Percentiles rank a stretch among this genome's conserved stretches.
These are phyloP conservation scores for Colletotrichum tofieldiae DNA, from an alignment of 2,329 filamentous ascomycete species.

Conservation along the genomic window DNA sequence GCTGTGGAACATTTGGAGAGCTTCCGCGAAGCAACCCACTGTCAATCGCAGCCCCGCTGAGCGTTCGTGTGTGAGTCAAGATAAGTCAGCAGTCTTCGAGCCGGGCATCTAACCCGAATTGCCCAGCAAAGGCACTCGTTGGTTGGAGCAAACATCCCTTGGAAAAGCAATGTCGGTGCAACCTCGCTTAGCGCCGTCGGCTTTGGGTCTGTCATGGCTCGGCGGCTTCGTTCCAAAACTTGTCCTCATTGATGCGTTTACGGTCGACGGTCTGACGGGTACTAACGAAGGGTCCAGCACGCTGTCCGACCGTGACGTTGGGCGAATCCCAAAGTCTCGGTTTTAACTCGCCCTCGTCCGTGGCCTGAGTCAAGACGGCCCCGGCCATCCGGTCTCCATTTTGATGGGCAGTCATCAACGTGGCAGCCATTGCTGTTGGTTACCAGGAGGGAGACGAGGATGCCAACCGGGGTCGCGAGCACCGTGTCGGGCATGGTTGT, in stretches of 20 bases:
- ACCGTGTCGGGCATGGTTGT: background rate
- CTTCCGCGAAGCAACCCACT: conserved; percentile 5
- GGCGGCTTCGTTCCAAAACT: background rate
- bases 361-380: conserved; percentile 23
- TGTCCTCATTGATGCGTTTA: conserved; percentile 35
- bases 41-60: background rate
- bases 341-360: conserved; percentile 15
- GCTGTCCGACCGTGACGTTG: conserved; percentile 23
- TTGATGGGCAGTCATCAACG: conserved; percentile 34
- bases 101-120: background rate
- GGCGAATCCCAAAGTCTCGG: conserved; percentile 26
- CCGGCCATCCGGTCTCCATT: conserved; percentile 27
- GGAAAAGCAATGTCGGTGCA: conserved; percentile 5
- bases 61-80: background rate
- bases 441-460: background rate
- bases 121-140: conserved; percentile 1
- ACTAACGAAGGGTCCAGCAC: conserved; percentile 1
- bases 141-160: too few species aligned
- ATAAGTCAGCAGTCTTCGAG: background rate
- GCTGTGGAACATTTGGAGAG: conserved; percentile 1
- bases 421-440: conserved; percentile 30
- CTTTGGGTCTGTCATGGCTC: background rate
- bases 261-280: conserved; percentile 6
- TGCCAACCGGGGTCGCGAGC: conserved; percentile 3
- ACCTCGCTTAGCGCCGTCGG: conserved; percentile 8